A percentile compares a stretch with the other conserved stretches of the same genome.
Conservation (phyloP, 495 filamentous ascomycete species). For the Xylaria curta region DNA sequence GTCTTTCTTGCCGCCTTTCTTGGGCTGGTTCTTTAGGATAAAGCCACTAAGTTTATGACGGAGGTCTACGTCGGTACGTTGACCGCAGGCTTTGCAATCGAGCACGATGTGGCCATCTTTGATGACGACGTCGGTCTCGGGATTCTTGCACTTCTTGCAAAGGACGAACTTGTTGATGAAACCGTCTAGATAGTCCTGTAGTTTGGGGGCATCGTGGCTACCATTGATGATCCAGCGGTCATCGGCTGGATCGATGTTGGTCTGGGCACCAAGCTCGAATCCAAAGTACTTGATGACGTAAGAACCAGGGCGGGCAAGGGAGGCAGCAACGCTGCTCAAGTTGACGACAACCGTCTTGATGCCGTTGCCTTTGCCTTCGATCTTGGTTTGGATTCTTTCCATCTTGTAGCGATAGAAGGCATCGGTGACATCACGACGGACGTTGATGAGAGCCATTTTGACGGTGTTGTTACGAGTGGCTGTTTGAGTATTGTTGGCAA, state of each 20-base stretch:
- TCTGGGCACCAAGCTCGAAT: constrained; percentile 97
- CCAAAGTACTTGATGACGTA: constrained; percentile 99
- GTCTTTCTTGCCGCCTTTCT: constrained; percentile 88
- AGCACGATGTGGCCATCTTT: constrained; percentile 88
- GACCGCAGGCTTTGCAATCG: constrained; percentile 98
- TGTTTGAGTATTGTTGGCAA: constrained; percentile 32
- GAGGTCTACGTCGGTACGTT: constrained; percentile 86
- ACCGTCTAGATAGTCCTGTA: constrained; percentile 96
- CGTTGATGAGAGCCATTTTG: constrained; percentile 79
- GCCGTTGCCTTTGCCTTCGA: constrained; percentile 98
- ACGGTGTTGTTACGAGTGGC: constrained; percentile 46
- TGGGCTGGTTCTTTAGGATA: constrained; percentile 91
- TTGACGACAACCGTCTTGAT: constrained; percentile 99
- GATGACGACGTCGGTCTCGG: constrained; percentile 93
- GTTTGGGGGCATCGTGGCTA: constrained; percentile 92
- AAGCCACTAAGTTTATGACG: constrained; percentile 96
- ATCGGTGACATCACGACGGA: constrained; percentile 97
- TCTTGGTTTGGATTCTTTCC: constrained; percentile 97
- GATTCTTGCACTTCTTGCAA: constrained; percentile 99
- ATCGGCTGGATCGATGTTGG: constrained; percentile 94
- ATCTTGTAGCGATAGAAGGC: constrained; percentile 99
- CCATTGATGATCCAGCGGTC: constrained; percentile 99
- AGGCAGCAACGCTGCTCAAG: constrained; percentile 90
- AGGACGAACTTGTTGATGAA: constrained; percentile 98
- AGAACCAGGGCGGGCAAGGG: constrained; percentile 87